Conservation (phyloP, 2,329 filamentous ascomycete species). For the Monosporascus sp. region DNA sequence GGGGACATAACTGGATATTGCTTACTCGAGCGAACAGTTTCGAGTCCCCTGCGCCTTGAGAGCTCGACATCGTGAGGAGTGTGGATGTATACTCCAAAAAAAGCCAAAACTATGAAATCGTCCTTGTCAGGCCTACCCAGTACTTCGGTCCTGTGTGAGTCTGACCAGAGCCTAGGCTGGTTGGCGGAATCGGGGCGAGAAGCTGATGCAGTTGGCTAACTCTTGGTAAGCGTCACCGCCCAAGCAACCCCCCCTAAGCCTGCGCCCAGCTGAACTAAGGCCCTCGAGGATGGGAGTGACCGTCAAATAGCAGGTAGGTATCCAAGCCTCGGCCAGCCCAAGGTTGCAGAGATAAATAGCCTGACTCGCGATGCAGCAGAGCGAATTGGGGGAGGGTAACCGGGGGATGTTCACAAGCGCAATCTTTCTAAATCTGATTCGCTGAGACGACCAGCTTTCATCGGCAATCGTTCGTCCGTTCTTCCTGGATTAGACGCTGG, state of each 20-base stretch:
- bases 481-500: not conserved
- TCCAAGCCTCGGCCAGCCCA: not conserved
- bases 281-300: not conserved
- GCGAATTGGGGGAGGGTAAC: too few species aligned
- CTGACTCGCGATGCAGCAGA: too few species aligned
- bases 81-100: constrained; percentile 1
- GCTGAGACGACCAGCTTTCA: too few species aligned
- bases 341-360: too few species aligned
- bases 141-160: not conserved
- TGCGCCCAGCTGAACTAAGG: not conserved
- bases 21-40: constrained; percentile 97
- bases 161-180: not conserved
- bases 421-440: too few species aligned
- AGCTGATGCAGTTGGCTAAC: not conserved
- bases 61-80: constrained; percentile 44
- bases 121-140: not conserved
- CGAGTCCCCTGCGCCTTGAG: constrained; percentile 78
- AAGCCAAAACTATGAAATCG: not conserved
- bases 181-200: not conserved
- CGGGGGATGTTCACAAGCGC: too few species aligned
- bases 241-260: not conserved
- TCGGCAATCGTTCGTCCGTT: too few species aligned
- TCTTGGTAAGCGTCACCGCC: not conserved
- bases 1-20: constrained; percentile 16
- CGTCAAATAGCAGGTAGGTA: not conserved